Base-by-base conservation (phyloP, 495 filamentous ascomycete genomes). In the Aspergillus leporis region DNA sequence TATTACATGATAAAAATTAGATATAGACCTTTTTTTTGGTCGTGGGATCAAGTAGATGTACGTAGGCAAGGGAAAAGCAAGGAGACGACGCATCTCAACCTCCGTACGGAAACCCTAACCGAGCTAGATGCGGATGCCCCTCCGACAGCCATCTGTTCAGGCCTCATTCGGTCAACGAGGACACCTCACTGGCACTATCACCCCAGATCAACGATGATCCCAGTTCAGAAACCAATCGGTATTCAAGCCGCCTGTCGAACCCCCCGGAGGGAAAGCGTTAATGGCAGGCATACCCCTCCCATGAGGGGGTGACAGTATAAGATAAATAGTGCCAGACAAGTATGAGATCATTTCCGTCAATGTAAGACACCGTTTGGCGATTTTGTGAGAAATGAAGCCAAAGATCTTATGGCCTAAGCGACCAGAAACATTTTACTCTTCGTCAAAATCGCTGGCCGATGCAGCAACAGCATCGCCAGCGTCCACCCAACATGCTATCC, bases 301-400 rank as follows among this genome's bases (percentile, higher is more conserved):
- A 32, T 23, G n/a, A 32, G 22, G 8, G 38, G 34, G 21, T 6
- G 9, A 28, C 16, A 8, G 23, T 21, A 30, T 13, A 56, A 53
- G 61, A 55, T 62, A 59, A 61, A 61, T 56, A 66, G 51, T 30
- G 16, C 10, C 18, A 28, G 52, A 34, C 8, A 47, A n/a, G 16
- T 18, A 56, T 18, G 28, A 38, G 41, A 23, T 47, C 12, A 22
- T 12, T 4, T 19, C 8, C 9, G 54, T 6, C 38, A 14, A 19
- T 4, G 16, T 41, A 1, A 40, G 32, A 23, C 50, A 12, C 30
- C 28, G 3, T n/a, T n/a, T n/a, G 46, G 9, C 25, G 1, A 21
- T 10, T 53, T 14, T 36, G 21, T 47, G 16, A 51, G 18, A 34
- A n/a, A 63, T 66, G 64, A 43, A 54, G 14, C 30, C 55, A 9